Base-by-base conservation (phyloP, 2,329 filamentous ascomycete species). In the Teratosphaeria zuluensis region DNA sequence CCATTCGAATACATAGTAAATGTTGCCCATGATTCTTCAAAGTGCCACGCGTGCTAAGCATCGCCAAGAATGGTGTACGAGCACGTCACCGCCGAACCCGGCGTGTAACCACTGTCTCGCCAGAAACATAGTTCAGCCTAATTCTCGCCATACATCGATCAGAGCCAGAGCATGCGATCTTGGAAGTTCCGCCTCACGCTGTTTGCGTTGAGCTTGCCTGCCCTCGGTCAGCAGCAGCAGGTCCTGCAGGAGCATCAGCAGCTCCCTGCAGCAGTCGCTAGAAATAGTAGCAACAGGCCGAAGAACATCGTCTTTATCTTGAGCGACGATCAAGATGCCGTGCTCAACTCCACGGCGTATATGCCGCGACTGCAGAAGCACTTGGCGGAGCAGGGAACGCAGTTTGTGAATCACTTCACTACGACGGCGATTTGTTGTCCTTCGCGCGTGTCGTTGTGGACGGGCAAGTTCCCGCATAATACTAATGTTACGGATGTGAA, bases 391-490 rank as follows among this genome's bases (percentile, higher is more conserved):
- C 73, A 83, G 57, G 86, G 85, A 0, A 85, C 82, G 0, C 77
- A 77, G 1, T 88, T 82, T 61, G 73, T 74, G 54, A 81, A 81
- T 46, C 86, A 89, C 64, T 89, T 83, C 58, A 85, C 83, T 63
- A 88, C 86, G 0, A 82, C 84, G 0, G 78, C 86, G 0, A 69
- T 87, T 0, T 89, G 86, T 69, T 89, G 86, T 63, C 86, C 86
- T 0, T 84, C 84, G 0, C 76, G 86, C 1, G 86, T 86, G 2
- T 82, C 80, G 12, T 69, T 89, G 1, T 83, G 80, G 79, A 88
- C 85, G 0, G 86, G 86, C 0, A 82, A 81, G 65, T 78, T 82
- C 6, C 83, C 85, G 0, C 86, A 89, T 64, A 88, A 88, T 63
- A 88, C 85, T 0, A 89, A 89, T 63, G 84, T 89, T 1, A 89